Evolutionary conservation across 768 basidiomycete genomes (phyloP).

Genomic region (Tulasnella sp.): DNA sequence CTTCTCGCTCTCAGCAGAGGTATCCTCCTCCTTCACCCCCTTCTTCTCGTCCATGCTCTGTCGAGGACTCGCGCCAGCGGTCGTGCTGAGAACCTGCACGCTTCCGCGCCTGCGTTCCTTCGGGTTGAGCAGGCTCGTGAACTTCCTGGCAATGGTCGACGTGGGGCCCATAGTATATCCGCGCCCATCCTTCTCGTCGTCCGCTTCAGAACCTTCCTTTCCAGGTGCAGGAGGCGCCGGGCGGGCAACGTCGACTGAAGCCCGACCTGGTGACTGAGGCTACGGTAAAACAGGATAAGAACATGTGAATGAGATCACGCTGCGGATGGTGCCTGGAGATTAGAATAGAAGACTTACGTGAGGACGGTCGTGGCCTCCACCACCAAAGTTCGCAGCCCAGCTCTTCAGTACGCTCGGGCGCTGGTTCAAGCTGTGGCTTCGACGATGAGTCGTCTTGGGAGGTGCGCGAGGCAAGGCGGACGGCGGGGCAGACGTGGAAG

Average conservation of each 20-base stretch:
- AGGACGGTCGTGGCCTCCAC: slow-evolving; percentile 40
- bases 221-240: neutral
- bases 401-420: slow-evolving; percentile 54
- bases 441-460: slow-evolving; percentile 70
- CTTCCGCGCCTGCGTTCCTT: slow-evolving; percentile 41
- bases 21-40: neutral
- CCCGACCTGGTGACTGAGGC: neutral
- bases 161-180: slow-evolving; percentile 49
- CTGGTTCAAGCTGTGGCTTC: slow-evolving; percentile 81
- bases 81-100: slow-evolving; percentile 34
- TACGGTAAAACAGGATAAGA: neutral
- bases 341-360: slow-evolving; percentile 38
- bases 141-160: slow-evolving; percentile 71
- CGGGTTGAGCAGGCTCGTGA: slow-evolving; percentile 57
- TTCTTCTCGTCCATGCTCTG: slow-evolving; percentile 16
- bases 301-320: neutral
- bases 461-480: slow-evolving; percentile 61
- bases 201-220: slow-evolving; percentile 18
- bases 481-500: slow-evolving; percentile 14
- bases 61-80: slow-evolving; percentile 18
- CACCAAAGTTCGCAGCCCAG: slow-evolving; percentile 58
- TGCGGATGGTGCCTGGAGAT: neutral
- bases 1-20: slow-evolving; percentile 37
- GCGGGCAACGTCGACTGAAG: slow-evolving; percentile 21
- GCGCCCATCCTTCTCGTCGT: slow-evolving; percentile 35